These are phyloP conservation scores for Ceratobasidium sp. DNA, from an alignment of 1,284 basidiomycete species.

Conservation along the genomic window DNA sequence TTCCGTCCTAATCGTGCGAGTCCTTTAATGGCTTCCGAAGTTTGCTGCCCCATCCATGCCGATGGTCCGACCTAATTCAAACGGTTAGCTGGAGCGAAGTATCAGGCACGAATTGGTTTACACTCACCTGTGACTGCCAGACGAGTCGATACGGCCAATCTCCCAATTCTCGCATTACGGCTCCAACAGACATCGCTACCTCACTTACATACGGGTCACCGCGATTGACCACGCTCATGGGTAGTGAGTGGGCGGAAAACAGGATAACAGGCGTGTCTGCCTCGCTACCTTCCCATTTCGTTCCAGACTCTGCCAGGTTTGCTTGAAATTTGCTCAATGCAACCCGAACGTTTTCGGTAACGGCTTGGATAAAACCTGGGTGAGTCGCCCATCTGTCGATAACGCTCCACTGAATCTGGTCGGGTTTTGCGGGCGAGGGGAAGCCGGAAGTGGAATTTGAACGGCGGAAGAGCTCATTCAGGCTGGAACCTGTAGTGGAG, in stretches of 20 bases:
- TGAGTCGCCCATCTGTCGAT: conserved; percentile 99
- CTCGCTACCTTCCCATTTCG: conserved; percentile 53
- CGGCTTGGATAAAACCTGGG: conserved; percentile 91
- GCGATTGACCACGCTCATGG: conserved; percentile 97
- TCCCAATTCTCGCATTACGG: conserved; percentile 85
- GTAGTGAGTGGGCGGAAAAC: conserved; percentile 98
- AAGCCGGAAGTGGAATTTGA: conserved; percentile 32
- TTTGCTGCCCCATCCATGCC: conserved; percentile 99
- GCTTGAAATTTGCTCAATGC: conserved; percentile 86
- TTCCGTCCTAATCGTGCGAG: conserved; percentile 90
- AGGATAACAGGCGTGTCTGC: conserved; percentile 71
- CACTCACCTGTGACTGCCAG: conserved; percentile 87
- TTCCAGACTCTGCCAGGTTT: conserved; percentile 70
- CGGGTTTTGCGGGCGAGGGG: conserved; percentile 65
- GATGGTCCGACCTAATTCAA: conserved; percentile 83
- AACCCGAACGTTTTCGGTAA: conserved; percentile 88
- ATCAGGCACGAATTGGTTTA: not conserved
- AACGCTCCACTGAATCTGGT: conserved; percentile 92
- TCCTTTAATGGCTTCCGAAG: conserved; percentile 91
- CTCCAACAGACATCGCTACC: conserved; percentile 92
- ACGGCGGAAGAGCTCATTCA: conserved; percentile 90
- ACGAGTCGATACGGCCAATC: conserved; percentile 84
- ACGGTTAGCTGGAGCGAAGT: not conserved
- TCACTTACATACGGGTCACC: conserved; percentile 98
- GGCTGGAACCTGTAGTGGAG: conserved; percentile 95